Conservation (phyloP, 495 filamentous ascomycete genomes). For the Lasiosphaeria ovina region DNA sequence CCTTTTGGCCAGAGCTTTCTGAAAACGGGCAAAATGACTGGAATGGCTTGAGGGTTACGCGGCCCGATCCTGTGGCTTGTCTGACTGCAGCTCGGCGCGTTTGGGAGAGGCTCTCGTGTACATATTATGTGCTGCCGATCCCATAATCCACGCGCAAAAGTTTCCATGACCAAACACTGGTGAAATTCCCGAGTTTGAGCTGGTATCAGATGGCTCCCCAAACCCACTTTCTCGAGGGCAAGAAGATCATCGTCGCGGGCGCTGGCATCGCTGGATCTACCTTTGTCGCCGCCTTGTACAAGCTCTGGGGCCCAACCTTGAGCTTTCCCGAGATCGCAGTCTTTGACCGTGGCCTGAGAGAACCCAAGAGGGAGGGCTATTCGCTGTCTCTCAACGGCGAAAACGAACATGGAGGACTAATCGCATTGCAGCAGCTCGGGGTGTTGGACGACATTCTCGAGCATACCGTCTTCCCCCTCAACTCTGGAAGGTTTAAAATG, state of each 20-base stretch:
- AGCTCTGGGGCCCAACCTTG: constrained; percentile 27
- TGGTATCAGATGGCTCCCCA: too few relatives aligned
- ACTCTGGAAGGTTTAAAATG: constrained; percentile 25
- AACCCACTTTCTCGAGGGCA: constrained; percentile 31
- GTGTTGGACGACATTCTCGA: constrained; percentile 21
- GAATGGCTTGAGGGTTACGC: too few relatives aligned
- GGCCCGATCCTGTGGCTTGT: too few relatives aligned
- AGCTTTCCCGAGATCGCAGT: constrained; percentile 25
- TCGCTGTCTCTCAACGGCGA: constrained; percentile 35
- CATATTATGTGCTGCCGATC: too few relatives aligned
- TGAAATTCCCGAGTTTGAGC: too few relatives aligned
- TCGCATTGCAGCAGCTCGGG: constrained; percentile 25
- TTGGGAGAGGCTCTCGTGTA: too few relatives aligned
- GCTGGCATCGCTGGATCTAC: constrained; percentile 37
- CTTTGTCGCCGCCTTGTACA: constrained; percentile 33
- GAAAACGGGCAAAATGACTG: too few relatives aligned
- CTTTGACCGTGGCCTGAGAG: constrained; percentile 33
- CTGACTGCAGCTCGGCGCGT: too few relatives aligned
- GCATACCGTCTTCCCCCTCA: constrained; percentile 15
- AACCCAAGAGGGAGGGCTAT: constrained; percentile 31
- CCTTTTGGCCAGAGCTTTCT: too few relatives aligned
- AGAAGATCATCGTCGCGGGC: constrained; percentile 37
- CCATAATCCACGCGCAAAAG: too few relatives aligned
- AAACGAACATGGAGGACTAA: constrained; percentile 22
- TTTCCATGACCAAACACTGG: too few relatives aligned